These are phyloP conservation scores for Kodamaea neixiangensis DNA, from an alignment of 805 yeast genomes.

Conservation along the genomic window DNA sequence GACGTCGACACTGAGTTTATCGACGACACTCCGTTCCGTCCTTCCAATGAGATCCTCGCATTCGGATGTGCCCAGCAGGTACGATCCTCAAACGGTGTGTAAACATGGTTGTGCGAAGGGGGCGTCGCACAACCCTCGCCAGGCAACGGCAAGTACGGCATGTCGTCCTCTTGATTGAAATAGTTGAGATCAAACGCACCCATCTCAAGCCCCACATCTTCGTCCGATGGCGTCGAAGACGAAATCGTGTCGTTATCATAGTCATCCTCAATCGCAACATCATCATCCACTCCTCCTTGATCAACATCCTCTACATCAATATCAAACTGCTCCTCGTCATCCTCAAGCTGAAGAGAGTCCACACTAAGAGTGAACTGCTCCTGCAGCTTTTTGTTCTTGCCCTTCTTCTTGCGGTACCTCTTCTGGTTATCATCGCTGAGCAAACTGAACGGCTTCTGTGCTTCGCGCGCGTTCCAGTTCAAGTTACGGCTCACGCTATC, in stretches of 20 bases:
- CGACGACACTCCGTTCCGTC: slow-evolving; percentile 24
- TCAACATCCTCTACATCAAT: slow-evolving; percentile 23
- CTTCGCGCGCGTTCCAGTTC: slow-evolving; percentile 92
- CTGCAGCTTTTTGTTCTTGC: slow-evolving; percentile 6
- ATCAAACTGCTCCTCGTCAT: slow-evolving; percentile 32
- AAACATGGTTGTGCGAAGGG: slow-evolving; percentile 17
- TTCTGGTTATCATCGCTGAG: slow-evolving; percentile 56
- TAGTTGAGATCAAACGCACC: slow-evolving; percentile 4
- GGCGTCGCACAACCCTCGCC: slow-evolving; percentile 36
- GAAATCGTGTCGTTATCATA: slow-evolving; percentile 27
- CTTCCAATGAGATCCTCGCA: slow-evolving; percentile 33
- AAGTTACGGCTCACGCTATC: slow-evolving; percentile 83
- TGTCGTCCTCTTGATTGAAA: slow-evolving; percentile 22
- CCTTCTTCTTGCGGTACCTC: slow-evolving; percentile 19
- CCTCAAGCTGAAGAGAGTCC: slow-evolving; percentile 9
- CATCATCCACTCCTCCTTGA: slow-evolving; percentile 26
- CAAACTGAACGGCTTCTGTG: slow-evolving; percentile 75
- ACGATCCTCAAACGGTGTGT: slow-evolving; percentile 30
- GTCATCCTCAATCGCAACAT: slow-evolving; percentile 3
- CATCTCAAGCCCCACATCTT: slow-evolving; percentile 14
- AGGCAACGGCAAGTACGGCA: slow-evolving; percentile 30
- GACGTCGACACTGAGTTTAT: slow-evolving; percentile 21
- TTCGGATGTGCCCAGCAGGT: slow-evolving; percentile 47
- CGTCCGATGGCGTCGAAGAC: slow-evolving; percentile 18
- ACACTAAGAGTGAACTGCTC: neutral